Evolutionary conservation across 768 basidiomycete genomes (phyloP), one percentile per base, ranked within the genome.

Genomic region (Pleurotus salmoneostramineus): DNA sequence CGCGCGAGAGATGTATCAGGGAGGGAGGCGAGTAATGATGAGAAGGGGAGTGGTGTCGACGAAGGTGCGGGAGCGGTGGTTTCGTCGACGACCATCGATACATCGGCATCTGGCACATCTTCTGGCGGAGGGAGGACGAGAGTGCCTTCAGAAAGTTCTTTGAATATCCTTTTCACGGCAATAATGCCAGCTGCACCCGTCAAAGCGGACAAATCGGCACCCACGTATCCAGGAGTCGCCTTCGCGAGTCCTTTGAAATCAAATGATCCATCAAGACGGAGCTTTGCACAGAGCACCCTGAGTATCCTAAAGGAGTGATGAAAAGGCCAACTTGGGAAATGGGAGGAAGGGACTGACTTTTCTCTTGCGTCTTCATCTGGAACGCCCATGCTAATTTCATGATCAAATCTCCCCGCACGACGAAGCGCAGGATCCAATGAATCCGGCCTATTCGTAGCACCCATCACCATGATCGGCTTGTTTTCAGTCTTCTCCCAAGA

Each of bases 321-420:
- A 56, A 8, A 35, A 32, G 17, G 36, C 47, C 17, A 44, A n/a
- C 45, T 15, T 50, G 33, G 12, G 54, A 61, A 52, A 44, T 44
- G 46, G 10, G 15, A 33, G 47, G 17, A 32, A 27, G 11, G 15
- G 35, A 75, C 88, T 63, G 57, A 98, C 96, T 95, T 89, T 61
- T 89, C 88, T 57, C 97, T 79, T 0, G 89, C 95, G 56, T 86
- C 86, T 60, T 97, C 90, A 64, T 95, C 93, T 2, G 97, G 97
- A 3, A 99, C 96, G 10, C 91, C 91, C 91, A 98, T 95, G 51
- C 91, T 89, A 50, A 99, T 98, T 72, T 99, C 97, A 63, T 95
- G 93, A 67, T 98, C 97, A 60, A 99, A 99, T 35, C 97, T 76
- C 4, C 97, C 97, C 4, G 95, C 96, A 56, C 95, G 80, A 34